phyloP scores from a whole-genome alignment of 768 basidiomycete genomes.

The Tricholoma matsutake region DNA sequence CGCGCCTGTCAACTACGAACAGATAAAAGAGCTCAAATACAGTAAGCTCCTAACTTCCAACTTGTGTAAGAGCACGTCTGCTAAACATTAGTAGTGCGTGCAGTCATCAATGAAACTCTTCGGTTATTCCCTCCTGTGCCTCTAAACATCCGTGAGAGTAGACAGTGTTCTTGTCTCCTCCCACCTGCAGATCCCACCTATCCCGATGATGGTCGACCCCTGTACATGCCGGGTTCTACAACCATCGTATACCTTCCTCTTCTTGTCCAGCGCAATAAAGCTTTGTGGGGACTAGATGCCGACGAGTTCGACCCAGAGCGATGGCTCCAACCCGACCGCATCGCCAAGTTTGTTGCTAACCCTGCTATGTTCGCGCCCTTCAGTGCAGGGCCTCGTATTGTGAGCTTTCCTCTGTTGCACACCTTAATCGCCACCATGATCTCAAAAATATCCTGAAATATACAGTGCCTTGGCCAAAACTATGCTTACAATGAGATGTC shows the following conservation, averaged over 20 bases:
- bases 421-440: not conserved
- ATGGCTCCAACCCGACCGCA: constrained; percentile 62
- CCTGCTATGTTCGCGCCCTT: constrained; percentile 74
- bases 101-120: constrained; percentile 77
- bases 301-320: constrained; percentile 77
- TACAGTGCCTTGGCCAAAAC: constrained; percentile 67
- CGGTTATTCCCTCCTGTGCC: constrained; percentile 80
- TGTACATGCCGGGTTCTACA: constrained; percentile 59
- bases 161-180: constrained; percentile 44
- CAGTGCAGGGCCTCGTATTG: constrained; percentile 64
- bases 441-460: not conserved
- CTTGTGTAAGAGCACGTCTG: not conserved
- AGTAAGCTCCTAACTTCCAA: constrained; percentile 34
- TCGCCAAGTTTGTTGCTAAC: constrained; percentile 49
- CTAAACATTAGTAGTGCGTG: constrained; percentile 47
- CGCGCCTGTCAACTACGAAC: constrained; percentile 50
- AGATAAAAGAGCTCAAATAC: constrained; percentile 61
- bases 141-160: constrained; percentile 62
- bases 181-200: constrained; percentile 53
- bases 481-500: constrained; percentile 76
- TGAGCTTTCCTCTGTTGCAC: constrained; percentile 22
- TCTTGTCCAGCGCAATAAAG: constrained; percentile 62
- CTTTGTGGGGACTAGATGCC: constrained; percentile 73
- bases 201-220: constrained; percentile 32
- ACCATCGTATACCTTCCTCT: constrained; percentile 58